Evolutionary conservation across 345 rosid genomes (phyloP).

Genomic region (Eucalyptus sideroxylon): DNA sequence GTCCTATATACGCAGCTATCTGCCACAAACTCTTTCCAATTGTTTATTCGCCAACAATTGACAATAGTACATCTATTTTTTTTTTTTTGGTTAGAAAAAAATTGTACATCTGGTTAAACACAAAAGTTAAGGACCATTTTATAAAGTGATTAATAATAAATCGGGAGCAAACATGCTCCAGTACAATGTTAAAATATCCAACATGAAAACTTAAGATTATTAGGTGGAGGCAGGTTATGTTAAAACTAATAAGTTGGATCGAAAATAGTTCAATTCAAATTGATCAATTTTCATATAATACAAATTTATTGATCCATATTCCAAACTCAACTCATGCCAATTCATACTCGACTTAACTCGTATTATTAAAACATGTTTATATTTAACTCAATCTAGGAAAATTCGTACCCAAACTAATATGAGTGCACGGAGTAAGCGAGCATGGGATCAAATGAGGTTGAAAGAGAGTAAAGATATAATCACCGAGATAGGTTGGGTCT

Average conservation of each 20-base stretch:
- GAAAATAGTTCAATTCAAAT: no score
- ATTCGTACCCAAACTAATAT: no score
- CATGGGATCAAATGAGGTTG: accelerated
- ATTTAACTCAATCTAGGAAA: no score
- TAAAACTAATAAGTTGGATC: accelerated
- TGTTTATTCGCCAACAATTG: no score
- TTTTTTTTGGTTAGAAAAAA: no score
- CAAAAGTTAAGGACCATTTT: not conserved
- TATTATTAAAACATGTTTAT: accelerated
- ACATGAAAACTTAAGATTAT: not conserved
- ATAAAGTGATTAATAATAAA: no score
- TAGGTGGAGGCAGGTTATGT: not conserved
- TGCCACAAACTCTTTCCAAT: not conserved
- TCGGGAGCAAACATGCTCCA: not conserved
- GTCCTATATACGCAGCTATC: not conserved
- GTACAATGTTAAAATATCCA: not conserved
- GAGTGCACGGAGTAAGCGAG: accelerated
- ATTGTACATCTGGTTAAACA: not conserved
- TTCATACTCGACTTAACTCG: accelerated
- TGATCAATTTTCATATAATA: no score
- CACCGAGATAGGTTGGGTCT: not conserved
- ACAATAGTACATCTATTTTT: no score
- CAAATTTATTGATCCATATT: no score
- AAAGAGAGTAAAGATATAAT: not conserved
- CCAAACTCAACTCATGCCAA: no score